Evolutionary conservation across 495 filamentous ascomycete genomes (phyloP).

Genomic region (Hypoxylon fuscum): DNA sequence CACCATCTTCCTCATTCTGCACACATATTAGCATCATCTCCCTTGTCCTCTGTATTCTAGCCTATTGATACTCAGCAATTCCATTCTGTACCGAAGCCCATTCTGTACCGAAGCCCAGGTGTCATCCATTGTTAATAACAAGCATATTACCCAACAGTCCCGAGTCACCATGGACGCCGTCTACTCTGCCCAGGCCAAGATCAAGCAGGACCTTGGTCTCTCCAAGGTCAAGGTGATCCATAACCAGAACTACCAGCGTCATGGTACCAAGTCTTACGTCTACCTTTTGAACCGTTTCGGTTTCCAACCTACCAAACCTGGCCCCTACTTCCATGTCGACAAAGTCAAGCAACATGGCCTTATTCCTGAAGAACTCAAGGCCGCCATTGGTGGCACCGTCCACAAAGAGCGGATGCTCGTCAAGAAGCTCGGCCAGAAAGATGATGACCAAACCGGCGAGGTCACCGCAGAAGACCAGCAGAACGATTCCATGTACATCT

Average conservation of each 20-base stretch:
- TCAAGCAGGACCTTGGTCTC: conserved; percentile 51
- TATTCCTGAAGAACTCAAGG: conserved; percentile 39
- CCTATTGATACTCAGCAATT: conserved; percentile 13
- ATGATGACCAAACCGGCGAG: conserved; percentile 53
- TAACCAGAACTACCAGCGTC: conserved; percentile 71
- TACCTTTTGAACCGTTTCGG: conserved; percentile 73
- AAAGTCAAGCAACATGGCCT: conserved; percentile 48
- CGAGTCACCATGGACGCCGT: conserved; percentile 44
- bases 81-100: conserved; percentile 8
- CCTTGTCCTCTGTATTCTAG: neutral
- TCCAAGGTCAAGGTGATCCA: conserved; percentile 58
- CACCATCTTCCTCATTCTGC: conserved; percentile 3
- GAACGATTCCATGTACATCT: conserved; percentile 77
- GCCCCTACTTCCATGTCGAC: conserved; percentile 67
- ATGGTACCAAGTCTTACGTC: conserved; percentile 79
- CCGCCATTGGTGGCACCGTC: conserved; percentile 56
- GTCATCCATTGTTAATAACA: conserved; percentile 8
- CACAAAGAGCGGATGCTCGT: conserved; percentile 57
- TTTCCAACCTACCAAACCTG: conserved; percentile 73
- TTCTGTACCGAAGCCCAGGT: conserved; percentile 1
- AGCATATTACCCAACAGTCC: neutral
- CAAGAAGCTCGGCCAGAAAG: conserved; percentile 53
- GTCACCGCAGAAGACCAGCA: conserved; percentile 78
- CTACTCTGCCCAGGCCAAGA: conserved; percentile 44
- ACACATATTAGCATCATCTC: neutral